Conservation (phyloP, 129 eudicot species). For the Kitagawia praeruptora region DNA sequence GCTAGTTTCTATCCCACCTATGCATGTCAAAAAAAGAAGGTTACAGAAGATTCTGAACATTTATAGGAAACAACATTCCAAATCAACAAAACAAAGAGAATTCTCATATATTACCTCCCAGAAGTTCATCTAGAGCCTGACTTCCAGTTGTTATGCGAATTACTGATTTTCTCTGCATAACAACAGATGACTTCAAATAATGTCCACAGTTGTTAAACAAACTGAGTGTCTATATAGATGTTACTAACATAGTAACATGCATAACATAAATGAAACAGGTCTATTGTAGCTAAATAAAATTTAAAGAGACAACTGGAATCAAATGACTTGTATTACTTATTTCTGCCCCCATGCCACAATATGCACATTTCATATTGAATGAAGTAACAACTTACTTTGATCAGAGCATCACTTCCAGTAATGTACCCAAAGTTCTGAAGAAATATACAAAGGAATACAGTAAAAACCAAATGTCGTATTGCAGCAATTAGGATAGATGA, state of each 20-base stretch:
- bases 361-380: neutral
- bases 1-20: slow-evolving; percentile 86
- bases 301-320: neutral
- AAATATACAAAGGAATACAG: neutral
- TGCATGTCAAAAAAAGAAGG: neutral
- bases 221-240: neutral
- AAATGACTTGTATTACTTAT: neutral
- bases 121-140: slow-evolving; percentile 90
- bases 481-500: neutral
- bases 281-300: neutral
- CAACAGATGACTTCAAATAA: slow-evolving; percentile 17
- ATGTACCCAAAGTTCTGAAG: slow-evolving; percentile 87
- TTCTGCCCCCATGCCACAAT: neutral
- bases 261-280: neutral
- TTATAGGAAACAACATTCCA: neutral
- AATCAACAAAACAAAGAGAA: neutral
- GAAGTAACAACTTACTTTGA: slow-evolving; percentile 40
- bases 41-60: neutral
- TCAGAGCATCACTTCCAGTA: slow-evolving; percentile 92
- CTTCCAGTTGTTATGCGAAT: slow-evolving; percentile 95
- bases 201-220: slow-evolving; percentile 1
- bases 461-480: neutral
- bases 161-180: slow-evolving; percentile 71
- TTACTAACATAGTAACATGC: neutral
- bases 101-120: slow-evolving; percentile 53